Evolutionary conservation across 1,139 yeast genomes (phyloP), one percentile per base, ranked within the genome.

Genomic region (Debaryomyces subglobosus): DNA sequence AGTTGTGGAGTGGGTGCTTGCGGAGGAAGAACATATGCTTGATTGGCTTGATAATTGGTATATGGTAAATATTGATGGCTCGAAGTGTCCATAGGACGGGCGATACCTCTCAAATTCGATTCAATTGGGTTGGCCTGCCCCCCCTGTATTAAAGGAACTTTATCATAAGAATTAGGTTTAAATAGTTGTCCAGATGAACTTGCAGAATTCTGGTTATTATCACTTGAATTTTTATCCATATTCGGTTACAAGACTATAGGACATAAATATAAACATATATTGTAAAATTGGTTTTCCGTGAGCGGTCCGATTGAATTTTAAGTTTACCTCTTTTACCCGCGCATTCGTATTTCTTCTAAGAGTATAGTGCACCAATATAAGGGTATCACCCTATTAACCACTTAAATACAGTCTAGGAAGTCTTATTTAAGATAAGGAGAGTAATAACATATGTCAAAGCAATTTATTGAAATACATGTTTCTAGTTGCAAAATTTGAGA

Each of bases 1-100:
- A 40, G 12, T 21, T 40, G 43, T 2, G 36, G 43, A 7, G 43
- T 37, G 7, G 13, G 23, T 12, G 25, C 20, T 21, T n/a, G 43
- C 9, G 20, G 35, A 20, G 23, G 24, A 9, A 10, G 27, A 9
- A 5, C 29, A 30, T 21, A 40, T 5, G 13, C n/a, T 6, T 27
- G 30, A 12, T 6, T 40, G 3, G 27, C 15, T 9, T 40, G 43
- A 30, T 30, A 40, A 32, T 40, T 40, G 29, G 32, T 13, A n/a
- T 30, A 40, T 3, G 36, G 43, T 30, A 40, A n/a, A 20, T 40
- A 30, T 30, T 40, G 43, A 27, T 39, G 42, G 13, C 29, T 40
- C n/a, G 43, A 30, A n/a, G 25, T 10, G 7, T 40, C 43, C 18
- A 30, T 13, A 21, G 35, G 43, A 21, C 43, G 24, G 23, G 21